Conservation (phyloP, 129 eudicot species). For the Kitagawia praeruptora region DNA sequence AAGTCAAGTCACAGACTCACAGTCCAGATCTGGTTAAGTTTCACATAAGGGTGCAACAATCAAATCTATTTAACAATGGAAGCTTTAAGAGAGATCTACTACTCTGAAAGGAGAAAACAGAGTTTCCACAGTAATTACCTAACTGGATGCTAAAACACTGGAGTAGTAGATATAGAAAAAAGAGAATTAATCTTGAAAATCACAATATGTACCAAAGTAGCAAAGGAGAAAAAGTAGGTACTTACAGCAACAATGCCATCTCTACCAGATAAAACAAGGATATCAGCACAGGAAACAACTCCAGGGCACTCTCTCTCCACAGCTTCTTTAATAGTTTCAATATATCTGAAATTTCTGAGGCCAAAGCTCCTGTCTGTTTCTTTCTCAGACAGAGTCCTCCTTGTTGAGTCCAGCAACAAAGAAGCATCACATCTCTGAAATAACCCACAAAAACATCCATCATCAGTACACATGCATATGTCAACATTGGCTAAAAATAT, state of each 20-base stretch:
- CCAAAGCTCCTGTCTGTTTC: constrained; percentile 98
- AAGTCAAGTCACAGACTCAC: background rate
- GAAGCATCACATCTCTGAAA: constrained; percentile 96
- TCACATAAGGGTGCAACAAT: background rate
- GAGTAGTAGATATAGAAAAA: too few species aligned
- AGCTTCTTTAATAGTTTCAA: constrained; percentile 89
- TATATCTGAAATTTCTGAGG: constrained; percentile 86
- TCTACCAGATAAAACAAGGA: constrained; percentile 89
- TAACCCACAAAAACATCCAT: background rate
- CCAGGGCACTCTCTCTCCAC: constrained; percentile 99
- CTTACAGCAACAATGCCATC: constrained; percentile 86
- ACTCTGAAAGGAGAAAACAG: background rate
- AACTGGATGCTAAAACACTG: too few species aligned
- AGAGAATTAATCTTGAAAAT: background rate
- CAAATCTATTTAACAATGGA: background rate
- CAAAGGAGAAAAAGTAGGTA: constrained; percentile 1
- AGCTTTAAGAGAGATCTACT: background rate
- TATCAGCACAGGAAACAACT: constrained; percentile 95
- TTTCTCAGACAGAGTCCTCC: constrained; percentile 88
- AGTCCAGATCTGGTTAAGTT: background rate
- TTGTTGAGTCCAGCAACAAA: constrained; percentile 86
- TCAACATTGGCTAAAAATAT: too few species aligned
- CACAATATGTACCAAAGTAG: background rate
- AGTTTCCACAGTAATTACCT: background rate
- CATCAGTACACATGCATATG: background rate